Evolutionary conservation across 2,329 filamentous ascomycete genomes (phyloP).

Genomic region (Exophiala alcalophila): DNA sequence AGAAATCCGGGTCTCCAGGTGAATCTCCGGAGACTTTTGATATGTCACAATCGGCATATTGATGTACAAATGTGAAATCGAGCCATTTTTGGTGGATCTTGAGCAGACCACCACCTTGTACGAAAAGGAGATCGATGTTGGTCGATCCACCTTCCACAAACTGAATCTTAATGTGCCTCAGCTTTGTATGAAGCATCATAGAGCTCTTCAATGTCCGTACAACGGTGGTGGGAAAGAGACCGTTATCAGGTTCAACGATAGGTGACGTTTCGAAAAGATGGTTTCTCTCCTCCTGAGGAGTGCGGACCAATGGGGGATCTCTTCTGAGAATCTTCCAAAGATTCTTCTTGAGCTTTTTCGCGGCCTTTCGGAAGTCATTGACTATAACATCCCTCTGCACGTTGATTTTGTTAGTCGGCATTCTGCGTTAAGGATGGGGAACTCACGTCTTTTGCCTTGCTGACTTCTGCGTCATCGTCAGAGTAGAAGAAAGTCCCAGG

Average conservation of each 20-base stretch:
- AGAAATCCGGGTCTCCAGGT: slow-evolving; percentile 5
- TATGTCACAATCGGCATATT: slow-evolving; percentile 11
- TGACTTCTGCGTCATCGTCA: slow-evolving; percentile 3
- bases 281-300: slow-evolving; percentile 16
- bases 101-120: slow-evolving; percentile 16
- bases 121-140: slow-evolving; percentile 23
- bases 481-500: slow-evolving; percentile 10
- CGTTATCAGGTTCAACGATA: neutral
- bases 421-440: neutral
- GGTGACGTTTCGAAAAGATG: slow-evolving; percentile 22
- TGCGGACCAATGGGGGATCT: slow-evolving; percentile 6
- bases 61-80: slow-evolving; percentile 22
- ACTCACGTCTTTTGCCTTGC: slow-evolving; percentile 1
- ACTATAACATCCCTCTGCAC: too few relatives aligned
- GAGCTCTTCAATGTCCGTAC: slow-evolving; percentile 23
- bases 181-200: slow-evolving; percentile 23
- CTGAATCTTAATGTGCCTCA: slow-evolving; percentile 17
- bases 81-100: slow-evolving; percentile 32
- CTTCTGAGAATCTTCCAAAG: slow-evolving; percentile 16
- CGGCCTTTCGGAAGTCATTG: too few relatives aligned
- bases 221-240: slow-evolving; percentile 24
- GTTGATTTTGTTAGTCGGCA: neutral
- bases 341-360: slow-evolving; percentile 7
- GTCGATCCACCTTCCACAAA: slow-evolving; percentile 25
- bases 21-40: slow-evolving; percentile 2